Evolutionary conservation across 2,329 filamentous ascomycete species (phyloP).

Genomic region (Chaetomium olivaceum): DNA sequence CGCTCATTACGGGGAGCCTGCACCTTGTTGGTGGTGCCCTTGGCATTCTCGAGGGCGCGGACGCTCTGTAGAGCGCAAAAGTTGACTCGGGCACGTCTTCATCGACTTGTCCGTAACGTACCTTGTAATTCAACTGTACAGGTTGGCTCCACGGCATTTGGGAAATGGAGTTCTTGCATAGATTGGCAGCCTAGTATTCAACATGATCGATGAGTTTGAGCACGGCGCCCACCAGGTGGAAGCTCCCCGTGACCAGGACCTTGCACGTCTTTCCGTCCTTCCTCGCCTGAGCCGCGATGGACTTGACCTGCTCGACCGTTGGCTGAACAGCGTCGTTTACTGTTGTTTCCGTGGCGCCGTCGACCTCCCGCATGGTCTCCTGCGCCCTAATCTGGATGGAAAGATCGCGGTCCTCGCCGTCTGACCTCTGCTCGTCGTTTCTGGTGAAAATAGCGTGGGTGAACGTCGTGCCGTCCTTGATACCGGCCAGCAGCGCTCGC

Average conservation of each 20-base stretch:
- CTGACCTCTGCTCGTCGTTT: constrained; percentile 54
- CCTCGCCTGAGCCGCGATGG: constrained; percentile 24
- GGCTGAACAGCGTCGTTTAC: constrained; percentile 19
- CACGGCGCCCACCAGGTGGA: constrained; percentile 59
- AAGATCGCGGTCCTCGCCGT: constrained; percentile 54
- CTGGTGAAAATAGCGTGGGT: constrained; percentile 77
- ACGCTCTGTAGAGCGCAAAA: constrained; percentile 30
- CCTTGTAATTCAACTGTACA: constrained; percentile 25
- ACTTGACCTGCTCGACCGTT: constrained; percentile 16
- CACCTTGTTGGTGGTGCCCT: constrained; percentile 48
- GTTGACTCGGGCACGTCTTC: constrained; percentile 15
- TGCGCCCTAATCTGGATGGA: constrained; percentile 59
- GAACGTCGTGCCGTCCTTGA: constrained; percentile 52
- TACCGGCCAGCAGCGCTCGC: constrained; percentile 61
- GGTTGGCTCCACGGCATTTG: constrained; percentile 19
- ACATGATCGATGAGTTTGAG: constrained; percentile 28
- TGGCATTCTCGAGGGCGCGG: constrained; percentile 36
- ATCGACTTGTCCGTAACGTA: constrained; percentile 15
- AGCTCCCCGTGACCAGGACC: constrained; percentile 56
- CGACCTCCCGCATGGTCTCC: constrained; percentile 29
- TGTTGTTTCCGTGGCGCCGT: constrained; percentile 10
- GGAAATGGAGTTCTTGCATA: constrained; percentile 2
- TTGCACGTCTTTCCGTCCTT: constrained; percentile 36
- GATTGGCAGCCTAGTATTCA: constrained; percentile 24
- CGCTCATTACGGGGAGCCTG: constrained; percentile 51